Conservation (phyloP, 805 yeast genomes). For the Ogataea populi-albae region DNA sequence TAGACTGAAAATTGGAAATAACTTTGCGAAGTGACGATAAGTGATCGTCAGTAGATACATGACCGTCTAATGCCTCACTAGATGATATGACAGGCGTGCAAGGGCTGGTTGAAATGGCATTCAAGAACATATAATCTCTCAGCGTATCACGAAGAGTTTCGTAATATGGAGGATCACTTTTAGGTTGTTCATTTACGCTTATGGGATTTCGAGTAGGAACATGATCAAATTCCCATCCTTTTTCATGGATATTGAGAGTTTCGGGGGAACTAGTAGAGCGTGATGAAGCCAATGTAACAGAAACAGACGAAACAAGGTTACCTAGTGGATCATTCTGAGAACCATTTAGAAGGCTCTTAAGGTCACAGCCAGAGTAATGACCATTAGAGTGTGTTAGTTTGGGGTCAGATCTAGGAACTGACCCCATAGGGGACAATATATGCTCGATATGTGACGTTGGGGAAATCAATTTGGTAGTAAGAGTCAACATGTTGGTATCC, state of each 20-base stretch:
- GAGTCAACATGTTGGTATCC: background rate
- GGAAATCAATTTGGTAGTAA: background rate
- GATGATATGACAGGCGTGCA: slow-evolving; percentile 10
- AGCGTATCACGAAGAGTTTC: slow-evolving; percentile 30
- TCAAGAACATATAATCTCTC: slow-evolving; percentile 41
- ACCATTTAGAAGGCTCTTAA: background rate
- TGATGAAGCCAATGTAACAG: too few species aligned
- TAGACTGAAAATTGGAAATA: slow-evolving; percentile 14
- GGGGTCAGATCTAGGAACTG: background rate
- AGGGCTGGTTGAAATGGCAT: slow-evolving; percentile 26
- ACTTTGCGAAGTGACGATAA: slow-evolving; percentile 12
- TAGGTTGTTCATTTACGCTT: background rate
- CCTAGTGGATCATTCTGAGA: slow-evolving; percentile 1
- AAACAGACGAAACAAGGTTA: too few species aligned
- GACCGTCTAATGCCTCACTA: slow-evolving; percentile 5
- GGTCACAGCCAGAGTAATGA: slow-evolving; percentile 1
- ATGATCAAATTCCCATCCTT: slow-evolving; percentile 2
- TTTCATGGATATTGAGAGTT: too few species aligned
- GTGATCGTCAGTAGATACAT: slow-evolving; percentile 14
- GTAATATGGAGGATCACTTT: slow-evolving; percentile 10
- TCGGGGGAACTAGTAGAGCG: too few species aligned
- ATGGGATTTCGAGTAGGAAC: background rate
- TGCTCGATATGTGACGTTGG: slow-evolving; percentile 3
- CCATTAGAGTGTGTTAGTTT: background rate
- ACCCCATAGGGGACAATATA: background rate